A percentile compares a stretch with the other conserved stretches of the same genome.
phyloP scores from a whole-genome alignment of 2,329 filamentous ascomycete genomes.

The Botrytis elliptica region DNA sequence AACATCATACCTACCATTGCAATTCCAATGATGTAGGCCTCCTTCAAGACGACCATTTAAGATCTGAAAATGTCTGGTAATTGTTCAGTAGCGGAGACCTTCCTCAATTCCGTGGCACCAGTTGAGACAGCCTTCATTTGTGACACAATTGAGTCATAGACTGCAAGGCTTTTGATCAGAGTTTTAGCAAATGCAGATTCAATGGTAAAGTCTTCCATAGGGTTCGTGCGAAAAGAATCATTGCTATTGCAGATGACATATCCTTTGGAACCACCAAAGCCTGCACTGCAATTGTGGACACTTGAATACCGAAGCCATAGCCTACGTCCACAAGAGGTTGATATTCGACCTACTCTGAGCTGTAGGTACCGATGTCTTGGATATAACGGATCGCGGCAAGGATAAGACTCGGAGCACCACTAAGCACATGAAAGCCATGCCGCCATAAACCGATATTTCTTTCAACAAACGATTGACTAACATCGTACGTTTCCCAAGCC shows the following conservation, averaged over 20 bases:
- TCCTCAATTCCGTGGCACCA: no score
- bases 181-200: neutral
- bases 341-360: neutral
- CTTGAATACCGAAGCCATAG: neutral
- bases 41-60: neutral
- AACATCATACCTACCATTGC: neutral
- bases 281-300: neutral
- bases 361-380: neutral
- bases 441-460: slow-evolving; percentile 33
- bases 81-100: neutral
- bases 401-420: neutral
- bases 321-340: neutral
- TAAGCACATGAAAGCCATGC: slow-evolving; percentile 40
- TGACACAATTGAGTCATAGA: neutral
- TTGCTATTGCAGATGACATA: neutral
- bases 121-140: neutral
- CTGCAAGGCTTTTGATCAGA: neutral
- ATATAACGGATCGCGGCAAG: neutral
- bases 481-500: neutral
- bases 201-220: no score
- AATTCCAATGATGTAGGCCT: neutral
- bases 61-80: neutral
- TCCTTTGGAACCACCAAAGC: neutral
- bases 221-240: neutral
- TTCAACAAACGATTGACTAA: neutral